Evolutionary conservation across 495 filamentous ascomycete genomes (phyloP), one percentile per base, ranked within the genome.

Genomic region (Paragyromitra xinjiangensis): DNA sequence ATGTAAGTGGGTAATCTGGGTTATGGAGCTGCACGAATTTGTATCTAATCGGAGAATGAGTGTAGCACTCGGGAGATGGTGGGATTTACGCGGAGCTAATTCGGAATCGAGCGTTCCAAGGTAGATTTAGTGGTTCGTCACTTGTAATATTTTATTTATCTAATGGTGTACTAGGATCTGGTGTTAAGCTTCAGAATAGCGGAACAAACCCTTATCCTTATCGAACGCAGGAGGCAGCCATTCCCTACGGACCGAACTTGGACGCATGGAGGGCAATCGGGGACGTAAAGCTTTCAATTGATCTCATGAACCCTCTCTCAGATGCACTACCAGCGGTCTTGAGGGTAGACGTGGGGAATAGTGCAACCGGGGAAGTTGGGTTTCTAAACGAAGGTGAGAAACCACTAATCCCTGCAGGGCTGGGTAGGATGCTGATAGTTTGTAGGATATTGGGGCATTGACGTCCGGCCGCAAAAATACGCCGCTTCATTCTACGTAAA

Each of bases 11-110:
- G 11, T 29, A 0, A 22, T 42, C 40, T 19, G 42, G 12, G n/a
- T 29, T 39, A 9, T 11, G 9, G 11, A 62, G 8, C 4, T 40
- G 40, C 9, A 22, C 29, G 3, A 3, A 2, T 16, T 26, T 42
- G 1, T 11, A 9, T 71, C 59, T 64, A 50, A 71, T 8, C 19
- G 19, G 1, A 8, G 65, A 6, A 29, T 40, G 12, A 19, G 92
- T 92, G 84, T 91, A 91, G 81, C 88, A 91, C 81, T 91, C 88
- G n/a, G 90, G 90, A 6, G 91, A 93, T 79, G 91, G 91, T 9
- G 91, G 91, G 16, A 88, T 93, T 45, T 92, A 93, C 75, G 91
- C 90, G 42, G 90, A 93, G 78, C 82, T 93, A 9, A 88, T 93
- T 29, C 85, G 85, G n/a, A 93, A 93, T 81, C 88, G 91, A 61